Conservation (phyloP, 306 rosid species). For the Fagus crenata region DNA sequence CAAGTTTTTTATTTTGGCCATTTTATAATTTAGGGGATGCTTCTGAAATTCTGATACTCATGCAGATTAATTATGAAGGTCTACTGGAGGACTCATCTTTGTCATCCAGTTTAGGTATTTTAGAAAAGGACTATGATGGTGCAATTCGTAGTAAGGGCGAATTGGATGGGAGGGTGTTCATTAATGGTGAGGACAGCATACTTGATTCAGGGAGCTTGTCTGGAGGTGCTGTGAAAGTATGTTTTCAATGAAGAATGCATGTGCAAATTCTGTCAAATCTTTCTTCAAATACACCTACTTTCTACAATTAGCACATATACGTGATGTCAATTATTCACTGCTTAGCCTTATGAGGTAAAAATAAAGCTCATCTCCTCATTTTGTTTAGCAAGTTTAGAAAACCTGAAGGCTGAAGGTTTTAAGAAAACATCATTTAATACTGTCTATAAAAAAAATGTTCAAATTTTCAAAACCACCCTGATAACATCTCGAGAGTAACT, state of each 20-base stretch:
- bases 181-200: conserved; percentile 81
- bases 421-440: too few species aligned
- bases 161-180: conserved; percentile 83
- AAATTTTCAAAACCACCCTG: too few species aligned
- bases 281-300: too few species aligned
- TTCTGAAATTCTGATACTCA: conserved; percentile 11
- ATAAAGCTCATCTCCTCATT: too few species aligned
- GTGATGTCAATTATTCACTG: too few species aligned
- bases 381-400: too few species aligned
- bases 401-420: too few species aligned
- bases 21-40: background rate
- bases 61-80: conserved; percentile 83
- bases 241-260: conserved; percentile 11
- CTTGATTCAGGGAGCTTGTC: conserved; percentile 78
- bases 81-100: conserved; percentile 68
- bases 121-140: conserved; percentile 74
- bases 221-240: conserved; percentile 79
- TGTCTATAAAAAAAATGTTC: too few species aligned
- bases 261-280: too few species aligned
- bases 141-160: conserved; percentile 69
- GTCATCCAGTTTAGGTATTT: conserved; percentile 54
- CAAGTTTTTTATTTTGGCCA: background rate
- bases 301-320: too few species aligned
- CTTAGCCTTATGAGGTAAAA: too few species aligned
- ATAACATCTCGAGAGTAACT: too few species aligned